phyloP scores from a whole-genome alignment of 805 yeast species.

The Nadsonia fulvescens region DNA sequence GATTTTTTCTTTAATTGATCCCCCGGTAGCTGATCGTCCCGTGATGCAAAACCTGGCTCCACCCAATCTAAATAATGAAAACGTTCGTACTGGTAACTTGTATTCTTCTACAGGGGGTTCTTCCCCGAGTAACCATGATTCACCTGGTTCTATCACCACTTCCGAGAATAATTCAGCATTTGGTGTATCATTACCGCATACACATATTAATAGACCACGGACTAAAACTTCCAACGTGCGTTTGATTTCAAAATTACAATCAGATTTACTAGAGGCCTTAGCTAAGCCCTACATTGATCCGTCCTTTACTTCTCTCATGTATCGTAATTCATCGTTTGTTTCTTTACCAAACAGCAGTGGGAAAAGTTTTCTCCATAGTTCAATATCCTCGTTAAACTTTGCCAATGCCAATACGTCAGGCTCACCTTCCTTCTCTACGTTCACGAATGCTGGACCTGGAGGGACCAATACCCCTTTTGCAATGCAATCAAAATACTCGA shows the following conservation, averaged over 20 bases:
- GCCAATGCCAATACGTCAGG: slow-evolving; percentile 21
- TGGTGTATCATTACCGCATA: too few species aligned
- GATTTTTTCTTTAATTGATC: too few species aligned
- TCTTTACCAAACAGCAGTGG: slow-evolving; percentile 27
- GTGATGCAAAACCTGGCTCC: too few species aligned
- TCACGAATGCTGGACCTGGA: too few species aligned
- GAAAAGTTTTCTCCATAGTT: slow-evolving; percentile 5
- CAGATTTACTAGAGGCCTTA: slow-evolving; percentile 13
- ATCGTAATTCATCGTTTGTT: slow-evolving; percentile 3
- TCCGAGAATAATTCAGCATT: slow-evolving; percentile 2
- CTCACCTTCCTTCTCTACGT: too few species aligned
- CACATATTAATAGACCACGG: slow-evolving; percentile 3
- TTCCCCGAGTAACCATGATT: slow-evolving; percentile 3
- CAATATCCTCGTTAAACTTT: slow-evolving; percentile 5
- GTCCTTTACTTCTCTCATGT: slow-evolving; percentile 7
- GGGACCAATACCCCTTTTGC: slow-evolving; percentile 33
- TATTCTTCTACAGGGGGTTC: slow-evolving; percentile 5
- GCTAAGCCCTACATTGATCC: slow-evolving; percentile 16
- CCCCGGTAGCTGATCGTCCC: slow-evolving; percentile 6
- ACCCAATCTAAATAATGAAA: too few species aligned
- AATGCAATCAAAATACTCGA: slow-evolving; percentile 39
- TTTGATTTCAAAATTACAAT: slow-evolving; percentile 8
- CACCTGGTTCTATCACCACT: background rate
- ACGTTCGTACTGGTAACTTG: too few species aligned
- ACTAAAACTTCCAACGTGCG: slow-evolving; percentile 4